These are phyloP conservation scores for Pythium plurisporium DNA, from an alignment of 352 stramenopile genomes.

Conservation along the genomic window DNA sequence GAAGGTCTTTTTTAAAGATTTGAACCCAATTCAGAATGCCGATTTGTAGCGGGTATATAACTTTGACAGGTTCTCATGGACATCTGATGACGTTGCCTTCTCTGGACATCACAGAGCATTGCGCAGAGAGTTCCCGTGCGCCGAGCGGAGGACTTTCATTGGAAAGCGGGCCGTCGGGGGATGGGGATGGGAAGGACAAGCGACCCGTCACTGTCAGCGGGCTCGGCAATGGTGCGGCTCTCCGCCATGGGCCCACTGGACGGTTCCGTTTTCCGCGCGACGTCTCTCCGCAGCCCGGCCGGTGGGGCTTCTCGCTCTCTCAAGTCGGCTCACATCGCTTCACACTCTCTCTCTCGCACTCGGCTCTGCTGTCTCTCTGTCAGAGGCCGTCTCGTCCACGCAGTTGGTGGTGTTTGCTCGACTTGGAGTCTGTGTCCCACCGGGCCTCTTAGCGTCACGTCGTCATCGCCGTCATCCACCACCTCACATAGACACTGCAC, in stretches of 20 bases:
- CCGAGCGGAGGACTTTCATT: neutral
- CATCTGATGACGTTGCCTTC: conserved; percentile 5
- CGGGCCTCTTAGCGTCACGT: conserved; percentile 1
- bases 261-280: conserved; percentile 6
- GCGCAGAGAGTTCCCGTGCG: neutral
- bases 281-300: conserved; percentile 2
- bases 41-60: neutral
- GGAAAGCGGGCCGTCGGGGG: neutral
- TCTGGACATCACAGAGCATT: conserved; percentile 25
- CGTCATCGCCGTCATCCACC: conserved; percentile 4
- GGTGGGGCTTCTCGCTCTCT: too few species aligned
- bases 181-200: neutral
- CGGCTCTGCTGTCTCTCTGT: too few species aligned
- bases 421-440: neutral
- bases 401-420: neutral
- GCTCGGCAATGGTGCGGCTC: neutral
- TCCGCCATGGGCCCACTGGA: conserved; percentile 9
- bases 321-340: too few species aligned
- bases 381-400: neutral
- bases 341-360: too few species aligned
- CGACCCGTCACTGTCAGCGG: too few species aligned
- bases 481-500: neutral
- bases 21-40: too few species aligned
- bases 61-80: too few species aligned
- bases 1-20: too few species aligned